Percentiles rank a stretch among this genome's conserved stretches.
phyloP scores from a whole-genome alignment of 192 early-diverging fungal genomes.

The Pilaira anomala region DNA sequence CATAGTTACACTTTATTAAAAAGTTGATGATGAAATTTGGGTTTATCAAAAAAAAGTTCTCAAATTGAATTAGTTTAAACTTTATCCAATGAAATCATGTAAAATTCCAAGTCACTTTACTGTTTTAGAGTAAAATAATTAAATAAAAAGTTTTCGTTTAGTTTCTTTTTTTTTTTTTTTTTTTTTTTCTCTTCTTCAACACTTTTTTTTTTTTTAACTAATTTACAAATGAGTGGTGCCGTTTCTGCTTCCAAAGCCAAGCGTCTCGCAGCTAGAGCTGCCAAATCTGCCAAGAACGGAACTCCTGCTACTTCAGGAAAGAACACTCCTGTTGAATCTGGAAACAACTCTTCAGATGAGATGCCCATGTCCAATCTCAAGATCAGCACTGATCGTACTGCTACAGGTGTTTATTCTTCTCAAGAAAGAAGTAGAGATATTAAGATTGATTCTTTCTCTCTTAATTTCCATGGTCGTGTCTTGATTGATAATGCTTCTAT shows the following conservation, averaged over 20 bases:
- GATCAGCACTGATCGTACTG: slow-evolving; percentile 77
- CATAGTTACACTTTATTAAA: too few species aligned
- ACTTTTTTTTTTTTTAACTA: not conserved
- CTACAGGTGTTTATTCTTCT: slow-evolving; percentile 89
- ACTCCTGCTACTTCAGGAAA: slow-evolving; percentile 32
- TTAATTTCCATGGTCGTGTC: slow-evolving; percentile 91
- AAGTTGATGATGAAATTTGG: too few species aligned
- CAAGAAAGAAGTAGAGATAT: slow-evolving; percentile 91
- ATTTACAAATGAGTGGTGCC: slow-evolving; percentile 25
- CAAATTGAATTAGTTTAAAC: too few species aligned
- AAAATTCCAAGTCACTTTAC: too few species aligned
- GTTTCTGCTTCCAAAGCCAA: slow-evolving; percentile 75
- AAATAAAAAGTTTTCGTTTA: not conserved
- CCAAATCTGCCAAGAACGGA: slow-evolving; percentile 38
- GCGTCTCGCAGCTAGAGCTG: slow-evolving; percentile 71
- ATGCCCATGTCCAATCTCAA: slow-evolving; percentile 53
- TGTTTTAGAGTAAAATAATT: not conserved
- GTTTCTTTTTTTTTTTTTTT: not conserved
- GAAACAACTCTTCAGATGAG: slow-evolving; percentile 39
- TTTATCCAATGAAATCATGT: too few species aligned
- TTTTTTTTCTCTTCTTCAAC: not conserved
- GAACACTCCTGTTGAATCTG: slow-evolving; percentile 35
- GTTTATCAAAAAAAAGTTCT: too few species aligned
- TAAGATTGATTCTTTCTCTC: slow-evolving; percentile 92
- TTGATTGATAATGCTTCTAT: slow-evolving; percentile 91